Evolutionary conservation across 257 asterid species (phyloP).

Genomic region (Datura wrightii): DNA sequence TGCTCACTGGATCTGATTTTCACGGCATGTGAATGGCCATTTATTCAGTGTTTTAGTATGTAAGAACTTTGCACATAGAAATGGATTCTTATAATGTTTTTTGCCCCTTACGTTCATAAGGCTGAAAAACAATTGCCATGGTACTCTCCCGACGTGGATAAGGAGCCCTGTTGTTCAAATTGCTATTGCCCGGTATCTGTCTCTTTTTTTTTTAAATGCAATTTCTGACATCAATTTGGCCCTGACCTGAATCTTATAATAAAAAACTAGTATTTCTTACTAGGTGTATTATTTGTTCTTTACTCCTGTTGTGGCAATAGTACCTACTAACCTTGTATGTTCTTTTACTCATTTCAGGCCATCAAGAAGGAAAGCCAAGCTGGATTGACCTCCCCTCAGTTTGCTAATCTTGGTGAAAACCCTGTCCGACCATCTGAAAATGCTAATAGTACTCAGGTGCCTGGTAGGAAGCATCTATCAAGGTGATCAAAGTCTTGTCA

Average conservation of each 20-base stretch:
- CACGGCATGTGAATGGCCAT: constrained; percentile 52
- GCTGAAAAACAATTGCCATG: constrained; percentile 62
- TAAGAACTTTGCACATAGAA: constrained; percentile 7
- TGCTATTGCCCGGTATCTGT: constrained; percentile 72
- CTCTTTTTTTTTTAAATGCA: constrained; percentile 17
- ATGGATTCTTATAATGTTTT: constrained; percentile 27
- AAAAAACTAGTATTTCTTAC: constrained; percentile 9
- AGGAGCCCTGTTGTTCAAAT: constrained; percentile 75
- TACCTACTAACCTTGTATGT: constrained; percentile 29
- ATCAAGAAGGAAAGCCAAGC: constrained; percentile 52
- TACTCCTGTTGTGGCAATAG: constrained; percentile 19
- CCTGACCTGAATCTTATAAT: neutral
- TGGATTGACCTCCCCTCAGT: constrained; percentile 43
- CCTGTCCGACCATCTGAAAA: constrained; percentile 50
- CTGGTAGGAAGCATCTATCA: constrained; percentile 59
- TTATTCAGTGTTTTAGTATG: neutral
- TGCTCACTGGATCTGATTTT: constrained; percentile 89
- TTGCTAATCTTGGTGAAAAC: constrained; percentile 54
- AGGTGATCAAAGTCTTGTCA: constrained; percentile 69
- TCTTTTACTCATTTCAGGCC: constrained; percentile 51
- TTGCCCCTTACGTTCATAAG: constrained; percentile 37
- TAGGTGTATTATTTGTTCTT: neutral
- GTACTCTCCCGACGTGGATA: constrained; percentile 61
- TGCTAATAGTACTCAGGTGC: constrained; percentile 48
- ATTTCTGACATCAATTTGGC: constrained; percentile 18